Evolutionary conservation across 805 yeast genomes (phyloP).

Genomic region (Kluyveromyces wickerhamii): DNA sequence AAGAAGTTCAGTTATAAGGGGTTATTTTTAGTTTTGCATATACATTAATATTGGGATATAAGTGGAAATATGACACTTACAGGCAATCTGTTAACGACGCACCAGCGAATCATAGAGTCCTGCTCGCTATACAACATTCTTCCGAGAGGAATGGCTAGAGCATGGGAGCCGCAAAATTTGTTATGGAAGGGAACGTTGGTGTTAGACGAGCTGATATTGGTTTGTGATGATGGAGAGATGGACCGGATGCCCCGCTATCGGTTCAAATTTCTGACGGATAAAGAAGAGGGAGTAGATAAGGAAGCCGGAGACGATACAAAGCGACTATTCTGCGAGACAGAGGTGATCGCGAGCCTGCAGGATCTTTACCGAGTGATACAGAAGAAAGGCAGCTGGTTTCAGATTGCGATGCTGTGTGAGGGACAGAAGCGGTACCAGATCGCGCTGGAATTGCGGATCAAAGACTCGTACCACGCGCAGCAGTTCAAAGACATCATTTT

Average conservation of each 20-base stretch:
- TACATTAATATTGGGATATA: too few species aligned
- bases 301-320: neutral
- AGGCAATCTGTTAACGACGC: constrained; percentile 3
- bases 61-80: constrained; percentile 3
- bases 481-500: constrained; percentile 20
- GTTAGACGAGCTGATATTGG: constrained; percentile 14
- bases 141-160: constrained; percentile 12
- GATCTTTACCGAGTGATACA: constrained; percentile 14
- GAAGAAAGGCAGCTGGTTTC: constrained; percentile 12
- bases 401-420: constrained; percentile 16
- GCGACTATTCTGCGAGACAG: constrained; percentile 15
- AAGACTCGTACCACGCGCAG: constrained; percentile 12
- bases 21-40: too few species aligned
- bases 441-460: constrained; percentile 17
- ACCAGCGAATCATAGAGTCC: constrained; percentile 2
- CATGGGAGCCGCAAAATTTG: constrained; percentile 12
- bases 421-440: constrained; percentile 9
- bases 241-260: constrained; percentile 14
- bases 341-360: constrained; percentile 13
- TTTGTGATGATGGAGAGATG: constrained; percentile 5
- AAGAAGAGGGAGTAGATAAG: constrained; percentile 4
- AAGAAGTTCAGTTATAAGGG: too few species aligned
- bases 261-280: constrained; percentile 14
- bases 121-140: constrained; percentile 15
- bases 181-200: constrained; percentile 16